Base-by-base conservation (phyloP, 2,329 filamentous ascomycete species). In the Aureobasidium lini region DNA sequence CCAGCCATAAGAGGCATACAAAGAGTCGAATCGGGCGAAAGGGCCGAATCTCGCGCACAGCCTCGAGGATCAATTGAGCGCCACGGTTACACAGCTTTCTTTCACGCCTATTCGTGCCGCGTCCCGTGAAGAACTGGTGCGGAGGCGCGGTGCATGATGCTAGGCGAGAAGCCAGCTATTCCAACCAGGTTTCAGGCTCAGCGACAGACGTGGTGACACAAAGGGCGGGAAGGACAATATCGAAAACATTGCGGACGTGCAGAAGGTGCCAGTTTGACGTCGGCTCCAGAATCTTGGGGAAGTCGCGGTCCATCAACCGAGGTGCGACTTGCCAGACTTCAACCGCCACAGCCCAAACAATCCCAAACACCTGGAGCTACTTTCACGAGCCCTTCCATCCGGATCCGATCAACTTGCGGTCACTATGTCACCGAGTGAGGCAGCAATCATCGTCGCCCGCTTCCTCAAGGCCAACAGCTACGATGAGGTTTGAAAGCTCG, bases 401-500 rank as follows among this genome's bases (percentile, higher is more conserved):
- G 34, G 40, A 34, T 4, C 7, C 16, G 40, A 56, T 36, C 16
- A n/a, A 31, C 6, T 48, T 56, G 6, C 15, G 13, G n/a, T 32
- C 42, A 43, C 34, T 18, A 73, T 72, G 70, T 67, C 71, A 11
- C 63, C 69, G 13, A 62, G 62, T 46, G 71, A 71, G 4, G 66
- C 71, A 13, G 67, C 70, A 13, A 48, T 70, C 10, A 67, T 74
- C 15, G 71, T 74, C 18, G 72, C 72, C 11, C 65, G 71, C 43
- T 74, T 71, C 57, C 61, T 74, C 16, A 71, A 70, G 61, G 61
- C 68, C 16, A 72, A 72, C 63, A 67, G 69, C 56, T 73, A 73
- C 61, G 65, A 61, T 50, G 66, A 73, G 63, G 72, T 73, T 56
- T 44, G 62, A 58, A 37, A n/a, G n/a, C n/a, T 31, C 23, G 13